Base-by-base conservation (phyloP, 2,329 filamentous ascomycete species). In the Leptographium wingfieldii region DNA sequence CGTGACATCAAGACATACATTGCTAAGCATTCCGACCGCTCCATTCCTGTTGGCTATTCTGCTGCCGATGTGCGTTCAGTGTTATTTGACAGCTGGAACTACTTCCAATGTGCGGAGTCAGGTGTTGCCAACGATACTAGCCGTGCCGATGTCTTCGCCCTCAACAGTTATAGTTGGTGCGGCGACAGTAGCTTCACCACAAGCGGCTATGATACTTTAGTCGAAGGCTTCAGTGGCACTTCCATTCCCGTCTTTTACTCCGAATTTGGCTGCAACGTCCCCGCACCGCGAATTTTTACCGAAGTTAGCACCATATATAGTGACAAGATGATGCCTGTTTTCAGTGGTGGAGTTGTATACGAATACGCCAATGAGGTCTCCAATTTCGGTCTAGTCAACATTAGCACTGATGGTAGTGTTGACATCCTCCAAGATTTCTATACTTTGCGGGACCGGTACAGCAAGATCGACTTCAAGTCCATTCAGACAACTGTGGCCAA, bases 1-100 rank as follows among this genome's bases (percentile, higher is more conserved):
- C 85, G 88, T 68, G 88, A 92, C 72, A 78, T 92, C 71, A 90
- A 89, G 78, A 86, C 85, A 70, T 92, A 92, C 77, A 85, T 91
- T 74, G 82, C 84, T 73, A 85, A 84, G 69, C 82, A 87, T 69
- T 75, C 81, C 62, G 78, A 83, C 69, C 86, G 88, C 66, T 66
- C 74, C 62, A 87, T 92, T 65, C 87, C 88, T 27, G 86, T 91
- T 61, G 88, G 88, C 53, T 92, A 92, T 78, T 90, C 87, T 7
- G 88, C 88, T 62, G 88, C 88, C 56, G 88, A 92, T 70, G 88
- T 92, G 52, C 85, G 88, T 62, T 74, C 80, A 1, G 82, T 89
- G 52, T 80, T 92, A 29, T 77, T 85, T 69, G 88, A 92, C 67
- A 86, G 82, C 59, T 91, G 80, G 82, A 83, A 87, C 70, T 92